A percentile compares a stretch with the other conserved stretches of the same genome.
Conservation (phyloP, 2,329 filamentous ascomycete genomes). For the Aspergillus candidus region DNA sequence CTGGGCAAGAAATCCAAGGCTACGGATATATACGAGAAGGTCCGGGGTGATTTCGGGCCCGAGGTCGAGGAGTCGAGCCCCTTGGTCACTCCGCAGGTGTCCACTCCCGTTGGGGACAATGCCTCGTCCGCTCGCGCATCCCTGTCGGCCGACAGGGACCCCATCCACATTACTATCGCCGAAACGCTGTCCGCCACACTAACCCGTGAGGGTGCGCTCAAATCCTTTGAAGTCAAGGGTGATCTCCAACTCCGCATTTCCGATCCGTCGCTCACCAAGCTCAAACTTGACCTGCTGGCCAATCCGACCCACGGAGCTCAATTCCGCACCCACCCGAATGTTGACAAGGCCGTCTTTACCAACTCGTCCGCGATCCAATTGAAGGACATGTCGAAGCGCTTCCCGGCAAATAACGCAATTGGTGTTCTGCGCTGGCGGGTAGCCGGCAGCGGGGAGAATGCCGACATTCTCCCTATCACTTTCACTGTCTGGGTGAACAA, state of each 20-base stretch:
- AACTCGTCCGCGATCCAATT: conserved; percentile 80
- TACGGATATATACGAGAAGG: conserved; percentile 93
- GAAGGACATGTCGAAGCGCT: conserved; percentile 78
- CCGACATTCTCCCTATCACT: conserved; percentile 78
- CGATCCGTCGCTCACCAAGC: conserved; percentile 81
- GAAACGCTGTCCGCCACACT: conserved; percentile 89
- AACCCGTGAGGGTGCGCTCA: conserved; percentile 79
- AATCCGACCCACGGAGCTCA: conserved; percentile 77
- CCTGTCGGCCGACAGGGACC: conserved; percentile 68
- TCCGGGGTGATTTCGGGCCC: conserved; percentile 82
- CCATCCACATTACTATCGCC: conserved; percentile 79
- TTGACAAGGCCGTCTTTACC: conserved; percentile 83
- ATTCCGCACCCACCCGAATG: conserved; percentile 93
- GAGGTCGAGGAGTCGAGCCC: conserved; percentile 70
- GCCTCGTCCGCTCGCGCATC: conserved; percentile 53
- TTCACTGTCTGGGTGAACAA: conserved; percentile 98
- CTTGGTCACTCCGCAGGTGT: conserved; percentile 56
- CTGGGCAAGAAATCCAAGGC: conserved; percentile 98
- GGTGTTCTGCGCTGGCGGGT: conserved; percentile 86
- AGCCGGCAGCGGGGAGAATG: conserved; percentile 74
- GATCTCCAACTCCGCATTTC: conserved; percentile 87
- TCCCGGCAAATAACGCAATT: conserved; percentile 90
- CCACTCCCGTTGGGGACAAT: conserved; percentile 48
- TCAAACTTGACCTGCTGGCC: conserved; percentile 75
- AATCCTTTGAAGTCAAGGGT: conserved; percentile 81